These are phyloP conservation scores for Chara braunii DNA, from an alignment of 139 green algal genomes.

Conservation along the genomic window DNA sequence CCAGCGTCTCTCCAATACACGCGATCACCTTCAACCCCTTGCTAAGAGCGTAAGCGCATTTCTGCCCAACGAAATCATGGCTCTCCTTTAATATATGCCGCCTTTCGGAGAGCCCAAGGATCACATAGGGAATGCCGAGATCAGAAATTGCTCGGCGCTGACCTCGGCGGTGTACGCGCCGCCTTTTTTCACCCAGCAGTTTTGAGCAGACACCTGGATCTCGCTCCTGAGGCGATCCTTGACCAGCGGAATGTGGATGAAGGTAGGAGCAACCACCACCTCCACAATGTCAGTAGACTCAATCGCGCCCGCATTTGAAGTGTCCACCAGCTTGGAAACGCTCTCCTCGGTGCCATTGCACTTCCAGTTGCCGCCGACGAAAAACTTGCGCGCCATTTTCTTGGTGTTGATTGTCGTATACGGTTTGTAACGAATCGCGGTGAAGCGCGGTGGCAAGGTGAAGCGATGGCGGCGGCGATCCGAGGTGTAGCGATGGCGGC, in stretches of 20 bases:
- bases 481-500: too few relatives aligned
- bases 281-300: constrained; percentile 47
- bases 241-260: constrained; percentile 46
- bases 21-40: constrained; percentile 82
- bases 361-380: constrained; percentile 97
- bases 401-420: too few relatives aligned
- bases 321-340: constrained; percentile 66
- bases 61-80: constrained; percentile 70
- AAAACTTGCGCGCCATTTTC: constrained; percentile 55
- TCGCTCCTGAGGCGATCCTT: constrained; percentile 29
- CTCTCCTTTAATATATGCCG: constrained; percentile 69
- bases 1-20: constrained; percentile 95
- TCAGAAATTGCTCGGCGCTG: constrained; percentile 48
- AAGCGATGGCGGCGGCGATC: too few relatives aligned
- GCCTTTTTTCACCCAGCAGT: constrained; percentile 73
- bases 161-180: constrained; percentile 96
- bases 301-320: constrained; percentile 67
- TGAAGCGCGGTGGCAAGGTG: too few relatives aligned
- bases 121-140: constrained; percentile 77
- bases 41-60: constrained; percentile 76
- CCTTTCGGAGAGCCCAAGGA: constrained; percentile 93
- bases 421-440: too few relatives aligned
- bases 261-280: constrained; percentile 79
- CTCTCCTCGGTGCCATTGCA: constrained; percentile 71
- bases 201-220: constrained; percentile 79